phyloP scores from a whole-genome alignment of 2,329 filamentous ascomycete species.

The Alternaria dauci region DNA sequence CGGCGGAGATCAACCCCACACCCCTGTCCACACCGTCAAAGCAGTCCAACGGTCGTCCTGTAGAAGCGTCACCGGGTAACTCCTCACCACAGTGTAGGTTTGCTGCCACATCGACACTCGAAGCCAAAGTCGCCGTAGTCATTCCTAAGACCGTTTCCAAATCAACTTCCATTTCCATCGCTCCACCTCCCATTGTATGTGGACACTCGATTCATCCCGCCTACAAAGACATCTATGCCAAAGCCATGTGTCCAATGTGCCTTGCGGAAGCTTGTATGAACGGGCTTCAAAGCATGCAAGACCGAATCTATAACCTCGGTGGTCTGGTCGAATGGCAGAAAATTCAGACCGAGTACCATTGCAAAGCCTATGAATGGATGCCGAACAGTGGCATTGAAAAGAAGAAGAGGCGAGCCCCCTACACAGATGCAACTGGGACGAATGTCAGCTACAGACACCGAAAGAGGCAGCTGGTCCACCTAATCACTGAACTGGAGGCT shows the following conservation, averaged over 20 bases:
- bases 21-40: not conserved
- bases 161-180: not conserved
- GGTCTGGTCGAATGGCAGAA: not conserved
- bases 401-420: not conserved
- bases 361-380: not conserved
- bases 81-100: not conserved
- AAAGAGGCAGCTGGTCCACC: not conserved
- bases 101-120: not conserved
- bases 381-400: not conserved
- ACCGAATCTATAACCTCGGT: not conserved
- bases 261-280: not conserved
- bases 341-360: not conserved
- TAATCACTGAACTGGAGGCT: slow-evolving; percentile 2
- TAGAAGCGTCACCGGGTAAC: not conserved
- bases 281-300: not conserved
- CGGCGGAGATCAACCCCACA: not conserved
- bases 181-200: not conserved
- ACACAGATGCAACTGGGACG: not conserved
- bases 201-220: slow-evolving; percentile 2
- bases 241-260: not conserved
- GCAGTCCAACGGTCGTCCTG: not conserved
- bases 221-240: not conserved
- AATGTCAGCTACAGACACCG: not conserved
- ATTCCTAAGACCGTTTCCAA: not conserved
- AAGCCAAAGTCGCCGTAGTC: not conserved